Conservation (phyloP, 2,329 filamentous ascomycete species). For the Didymosphaeria variabile region DNA sequence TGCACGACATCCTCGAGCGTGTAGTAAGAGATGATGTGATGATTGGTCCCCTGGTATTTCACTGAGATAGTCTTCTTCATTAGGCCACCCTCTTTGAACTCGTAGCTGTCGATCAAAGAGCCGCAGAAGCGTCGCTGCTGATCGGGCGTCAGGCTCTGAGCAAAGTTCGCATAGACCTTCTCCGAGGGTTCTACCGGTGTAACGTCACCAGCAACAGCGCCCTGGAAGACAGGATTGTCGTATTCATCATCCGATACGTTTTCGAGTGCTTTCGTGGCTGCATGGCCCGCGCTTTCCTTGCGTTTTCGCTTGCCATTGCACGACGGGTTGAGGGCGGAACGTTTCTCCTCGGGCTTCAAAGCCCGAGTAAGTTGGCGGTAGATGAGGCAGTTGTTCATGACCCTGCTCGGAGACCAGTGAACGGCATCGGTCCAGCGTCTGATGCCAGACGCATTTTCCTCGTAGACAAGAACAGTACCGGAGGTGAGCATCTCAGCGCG, state of each 20-base stretch:
- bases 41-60: constrained; percentile 74
- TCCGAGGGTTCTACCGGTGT: constrained; percentile 33
- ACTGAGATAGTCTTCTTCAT: constrained; percentile 95
- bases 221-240: constrained; percentile 38
- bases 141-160: constrained; percentile 53
- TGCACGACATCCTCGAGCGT: constrained; percentile 76
- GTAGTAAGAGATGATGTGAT: constrained; percentile 92
- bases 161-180: constrained; percentile 49
- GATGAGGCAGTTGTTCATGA: constrained; percentile 83
- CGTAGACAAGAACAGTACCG: constrained; percentile 90
- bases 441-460: constrained; percentile 88
- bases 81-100: constrained; percentile 82
- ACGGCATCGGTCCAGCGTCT: constrained; percentile 95
- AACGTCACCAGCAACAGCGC: constrained; percentile 29
- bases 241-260: constrained; percentile 46
- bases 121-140: constrained; percentile 74
- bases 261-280: constrained; percentile 41
- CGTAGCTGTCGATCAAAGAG: constrained; percentile 87
- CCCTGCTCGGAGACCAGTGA: constrained; percentile 88
- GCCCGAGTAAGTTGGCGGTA: constrained; percentile 74
- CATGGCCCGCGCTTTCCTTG: constrained; percentile 39
- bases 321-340: constrained; percentile 46
- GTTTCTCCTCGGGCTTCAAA: constrained; percentile 49
- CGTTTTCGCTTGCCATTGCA: constrained; percentile 50
- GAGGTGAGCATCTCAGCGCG: constrained; percentile 79